phyloP scores from a whole-genome alignment of 1,284 basidiomycete genomes.

The Rhodotorula glutinis region DNA sequence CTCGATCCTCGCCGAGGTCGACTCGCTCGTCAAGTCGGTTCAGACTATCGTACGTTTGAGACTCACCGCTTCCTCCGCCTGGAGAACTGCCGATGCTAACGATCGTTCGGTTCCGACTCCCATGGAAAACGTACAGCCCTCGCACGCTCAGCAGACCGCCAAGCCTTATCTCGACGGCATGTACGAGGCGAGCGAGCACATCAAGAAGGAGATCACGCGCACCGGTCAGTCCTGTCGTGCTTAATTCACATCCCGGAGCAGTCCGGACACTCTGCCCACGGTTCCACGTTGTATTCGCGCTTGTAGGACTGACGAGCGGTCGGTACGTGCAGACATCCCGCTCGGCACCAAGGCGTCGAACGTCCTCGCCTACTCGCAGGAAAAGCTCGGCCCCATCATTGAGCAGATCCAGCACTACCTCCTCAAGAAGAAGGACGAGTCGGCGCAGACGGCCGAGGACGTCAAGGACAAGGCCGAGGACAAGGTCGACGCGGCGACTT shows the following conservation, averaged over 20 bases:
- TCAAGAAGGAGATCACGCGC: slow-evolving; percentile 27
- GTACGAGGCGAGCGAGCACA: slow-evolving; percentile 20
- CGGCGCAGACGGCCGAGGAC: slow-evolving; percentile 2
- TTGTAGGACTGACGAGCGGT: too few relatives aligned
- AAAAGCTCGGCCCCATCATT: slow-evolving; percentile 31
- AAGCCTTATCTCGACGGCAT: slow-evolving; percentile 28
- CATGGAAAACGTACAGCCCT: slow-evolving; percentile 18
- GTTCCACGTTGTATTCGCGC: too few relatives aligned
- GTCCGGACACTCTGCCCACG: too few relatives aligned
- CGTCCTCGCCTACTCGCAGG: slow-evolving; percentile 35
- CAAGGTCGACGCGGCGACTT: not conserved
- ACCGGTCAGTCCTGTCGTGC: slow-evolving; percentile 10
- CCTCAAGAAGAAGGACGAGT: slow-evolving; percentile 26
- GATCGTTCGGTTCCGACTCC: too few relatives aligned
- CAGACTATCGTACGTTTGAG: slow-evolving; percentile 25
- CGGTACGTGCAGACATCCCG: slow-evolving; percentile 18
- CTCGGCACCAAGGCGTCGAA: slow-evolving; percentile 27
- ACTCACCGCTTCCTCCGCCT: too few relatives aligned
- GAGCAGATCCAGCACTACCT: slow-evolving; percentile 19
- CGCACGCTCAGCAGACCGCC: slow-evolving; percentile 27
- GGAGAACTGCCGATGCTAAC: too few relatives aligned
- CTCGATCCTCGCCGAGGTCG: slow-evolving; percentile 27
- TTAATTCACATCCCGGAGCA: not conserved
- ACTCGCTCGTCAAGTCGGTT: slow-evolving; percentile 24
- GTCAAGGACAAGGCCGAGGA: slow-evolving; percentile 6